These are phyloP conservation scores for Phytophthora quininea DNA, from an alignment of 352 stramenopile genomes.

Conservation along the genomic window DNA sequence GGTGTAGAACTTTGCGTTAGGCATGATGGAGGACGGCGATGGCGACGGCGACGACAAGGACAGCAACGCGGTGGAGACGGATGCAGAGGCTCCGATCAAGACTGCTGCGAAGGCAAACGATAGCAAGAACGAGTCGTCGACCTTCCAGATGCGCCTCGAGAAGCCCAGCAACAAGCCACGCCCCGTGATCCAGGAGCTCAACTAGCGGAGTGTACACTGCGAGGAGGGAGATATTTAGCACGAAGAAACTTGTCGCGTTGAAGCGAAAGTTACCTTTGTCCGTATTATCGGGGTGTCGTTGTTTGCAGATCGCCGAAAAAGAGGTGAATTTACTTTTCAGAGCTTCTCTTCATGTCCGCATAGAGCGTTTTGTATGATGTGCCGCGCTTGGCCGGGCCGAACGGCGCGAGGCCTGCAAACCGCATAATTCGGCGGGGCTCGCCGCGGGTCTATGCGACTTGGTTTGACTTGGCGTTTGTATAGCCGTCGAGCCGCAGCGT, in stretches of 20 bases:
- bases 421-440: background rate
- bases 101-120: conserved; percentile 31
- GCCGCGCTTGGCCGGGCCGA: background rate
- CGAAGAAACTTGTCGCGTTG: background rate
- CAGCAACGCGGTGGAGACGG: conserved; percentile 9
- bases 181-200: conserved; percentile 80
- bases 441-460: conserved; percentile 4
- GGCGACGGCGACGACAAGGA: conserved; percentile 34
- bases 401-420: background rate
- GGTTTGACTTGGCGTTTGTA: background rate
- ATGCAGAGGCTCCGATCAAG: conserved; percentile 34
- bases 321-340: background rate
- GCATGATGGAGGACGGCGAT: conserved; percentile 61
- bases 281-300: no score
- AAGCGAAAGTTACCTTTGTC: no score
- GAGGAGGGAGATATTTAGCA: conserved; percentile 29
- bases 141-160: conserved; percentile 44
- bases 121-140: conserved; percentile 10
- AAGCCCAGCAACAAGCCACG: conserved; percentile 46
- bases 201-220: conserved; percentile 30
- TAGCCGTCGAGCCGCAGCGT: conserved; percentile 22
- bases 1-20: conserved; percentile 76
- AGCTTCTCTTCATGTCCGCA: conserved; percentile 6
- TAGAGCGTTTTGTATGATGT: background rate
- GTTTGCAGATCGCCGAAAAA: no score